Conservation (phyloP, 1,284 basidiomycete genomes). For the Ustilago crameri region DNA sequence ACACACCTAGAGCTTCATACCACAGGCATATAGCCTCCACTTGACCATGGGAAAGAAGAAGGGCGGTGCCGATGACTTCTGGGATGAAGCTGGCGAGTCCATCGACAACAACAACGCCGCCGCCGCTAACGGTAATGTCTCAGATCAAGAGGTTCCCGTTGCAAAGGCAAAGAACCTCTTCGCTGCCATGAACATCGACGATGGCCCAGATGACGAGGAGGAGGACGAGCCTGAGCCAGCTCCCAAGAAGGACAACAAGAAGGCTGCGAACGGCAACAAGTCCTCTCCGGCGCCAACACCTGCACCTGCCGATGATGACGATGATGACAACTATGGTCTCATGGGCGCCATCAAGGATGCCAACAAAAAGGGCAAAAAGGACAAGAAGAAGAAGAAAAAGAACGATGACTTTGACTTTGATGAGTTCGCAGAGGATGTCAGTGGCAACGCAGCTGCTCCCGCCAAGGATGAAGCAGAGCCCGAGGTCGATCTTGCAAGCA, state of each 20-base stretch:
- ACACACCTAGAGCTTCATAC: neutral
- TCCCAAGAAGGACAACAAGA: slow-evolving; percentile 35
- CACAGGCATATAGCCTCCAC: slow-evolving; percentile 9
- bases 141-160: slow-evolving; percentile 20
- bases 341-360: slow-evolving; percentile 54
- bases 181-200: slow-evolving; percentile 46
- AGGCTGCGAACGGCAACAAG: slow-evolving; percentile 27
- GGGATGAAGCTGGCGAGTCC: slow-evolving; percentile 59
- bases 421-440: slow-evolving; percentile 60
- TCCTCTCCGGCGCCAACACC: slow-evolving; percentile 20
- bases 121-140: slow-evolving; percentile 11
- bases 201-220: slow-evolving; percentile 27
- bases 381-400: slow-evolving; percentile 59
- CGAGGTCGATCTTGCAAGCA: slow-evolving; percentile 35
- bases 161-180: slow-evolving; percentile 42
- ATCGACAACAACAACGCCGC: slow-evolving; percentile 36
- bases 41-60: slow-evolving; percentile 63
- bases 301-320: slow-evolving; percentile 40
- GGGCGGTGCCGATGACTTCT: slow-evolving; percentile 60
- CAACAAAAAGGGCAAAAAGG: slow-evolving; percentile 60
- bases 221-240: slow-evolving; percentile 22
- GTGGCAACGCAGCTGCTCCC: slow-evolving; percentile 41
- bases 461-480: slow-evolving; percentile 21
- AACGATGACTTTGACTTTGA: slow-evolving; percentile 64
- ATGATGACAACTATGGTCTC: slow-evolving; percentile 56